A percentile compares a stretch with the other conserved stretches of the same genome.
These are phyloP conservation scores for Thyridium curvatum DNA, from an alignment of 2,329 filamentous ascomycete species.

Conservation along the genomic window DNA sequence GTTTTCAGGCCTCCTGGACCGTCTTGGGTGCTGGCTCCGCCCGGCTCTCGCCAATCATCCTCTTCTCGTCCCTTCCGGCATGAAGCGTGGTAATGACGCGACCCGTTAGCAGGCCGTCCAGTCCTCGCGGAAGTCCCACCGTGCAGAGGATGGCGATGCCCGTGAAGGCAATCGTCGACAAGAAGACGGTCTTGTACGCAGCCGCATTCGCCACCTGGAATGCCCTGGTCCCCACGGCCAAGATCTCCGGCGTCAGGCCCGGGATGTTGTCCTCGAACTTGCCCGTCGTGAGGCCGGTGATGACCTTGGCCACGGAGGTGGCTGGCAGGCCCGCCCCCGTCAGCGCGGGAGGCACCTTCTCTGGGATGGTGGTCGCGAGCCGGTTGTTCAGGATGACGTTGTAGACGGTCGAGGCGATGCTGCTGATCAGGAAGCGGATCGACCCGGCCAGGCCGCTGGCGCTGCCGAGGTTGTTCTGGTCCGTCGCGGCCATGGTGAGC, in stretches of 20 bases:
- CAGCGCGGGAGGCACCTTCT: conserved; percentile 21
- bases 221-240: conserved; percentile 18
- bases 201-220: conserved; percentile 24
- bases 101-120: conserved; percentile 23
- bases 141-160: conserved; percentile 21
- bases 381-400: conserved; percentile 24
- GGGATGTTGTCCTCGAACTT: conserved; percentile 18
- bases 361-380: conserved; percentile 20
- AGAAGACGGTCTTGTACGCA: conserved; percentile 26
- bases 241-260: conserved; percentile 21
- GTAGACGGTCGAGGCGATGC: conserved; percentile 25
- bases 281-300: conserved; percentile 21
- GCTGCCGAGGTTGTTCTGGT: conserved; percentile 26
- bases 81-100: conserved; percentile 25
- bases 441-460: conserved; percentile 26
- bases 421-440: conserved; percentile 26
- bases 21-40: too few relatives aligned
- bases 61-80: conserved; percentile 14
- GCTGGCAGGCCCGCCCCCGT: conserved; percentile 29
- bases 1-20: too few relatives aligned
- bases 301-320: conserved; percentile 23
- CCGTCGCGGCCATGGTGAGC: conserved; percentile 22
- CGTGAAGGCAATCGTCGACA: conserved; percentile 26
- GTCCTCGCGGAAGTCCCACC: conserved; percentile 21
- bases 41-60: neutral